These are phyloP conservation scores for Ammopiptanthus mongolicus DNA, from an alignment of 306 rosid species.

Conservation along the genomic window DNA sequence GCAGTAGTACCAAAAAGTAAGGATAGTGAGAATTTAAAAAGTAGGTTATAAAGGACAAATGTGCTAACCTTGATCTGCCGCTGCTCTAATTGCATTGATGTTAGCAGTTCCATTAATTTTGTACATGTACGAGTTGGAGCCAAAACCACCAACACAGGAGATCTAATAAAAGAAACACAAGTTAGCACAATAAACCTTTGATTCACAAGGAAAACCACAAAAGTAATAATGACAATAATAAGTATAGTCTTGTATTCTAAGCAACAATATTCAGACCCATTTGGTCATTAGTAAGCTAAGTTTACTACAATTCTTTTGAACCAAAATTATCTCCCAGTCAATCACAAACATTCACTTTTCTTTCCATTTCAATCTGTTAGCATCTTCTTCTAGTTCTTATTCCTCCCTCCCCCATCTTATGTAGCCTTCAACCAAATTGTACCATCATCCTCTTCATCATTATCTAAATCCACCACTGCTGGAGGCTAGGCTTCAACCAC, in stretches of 20 bases:
- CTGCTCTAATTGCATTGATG: conserved; percentile 89
- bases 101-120: conserved; percentile 96
- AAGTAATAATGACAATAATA: not conserved
- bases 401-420: not conserved
- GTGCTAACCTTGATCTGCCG: conserved; percentile 73
- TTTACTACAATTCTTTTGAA: not conserved
- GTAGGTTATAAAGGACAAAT: not conserved
- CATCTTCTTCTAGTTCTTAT: not conserved
- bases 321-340: conserved; percentile 13
- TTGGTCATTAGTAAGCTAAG: not conserved
- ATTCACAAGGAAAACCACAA: not conserved
- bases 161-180: conserved; percentile 50
- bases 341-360: conserved; percentile 1
- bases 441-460: not conserved
- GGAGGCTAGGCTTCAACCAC: not conserved
- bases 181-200: conserved; percentile 27
- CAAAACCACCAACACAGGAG: conserved; percentile 97
- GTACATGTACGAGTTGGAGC: conserved; percentile 91
- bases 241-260: not conserved
- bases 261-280: conserved; percentile 16
- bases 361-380: not conserved
- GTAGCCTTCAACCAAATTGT: not conserved
- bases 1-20: not conserved
- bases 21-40: conserved; percentile 10
- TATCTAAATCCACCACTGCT: not conserved